phyloP scores from a whole-genome alignment of 1,284 basidiomycete genomes.

The Melampsora abietis-canadensis region DNA sequence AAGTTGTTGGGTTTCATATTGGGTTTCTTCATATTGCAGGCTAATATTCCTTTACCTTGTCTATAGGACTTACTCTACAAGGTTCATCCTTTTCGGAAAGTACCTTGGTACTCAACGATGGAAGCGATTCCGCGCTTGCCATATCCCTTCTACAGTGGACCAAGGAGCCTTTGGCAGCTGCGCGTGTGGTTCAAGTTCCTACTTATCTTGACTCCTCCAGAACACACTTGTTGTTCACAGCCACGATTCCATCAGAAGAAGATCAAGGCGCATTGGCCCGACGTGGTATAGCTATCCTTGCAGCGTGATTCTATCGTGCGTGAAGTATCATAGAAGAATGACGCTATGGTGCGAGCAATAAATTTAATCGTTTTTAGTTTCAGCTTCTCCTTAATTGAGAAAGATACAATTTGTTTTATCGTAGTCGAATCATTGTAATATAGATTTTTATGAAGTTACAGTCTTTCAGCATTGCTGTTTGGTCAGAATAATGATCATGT shows the following conservation, averaged over 20 bases:
- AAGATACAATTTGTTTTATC: no score
- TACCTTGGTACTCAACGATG: constrained; percentile 72
- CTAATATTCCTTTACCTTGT: constrained; percentile 48
- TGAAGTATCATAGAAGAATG: no score
- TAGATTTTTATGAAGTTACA: no score
- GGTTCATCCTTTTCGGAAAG: constrained; percentile 72
- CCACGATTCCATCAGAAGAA: constrained; percentile 15
- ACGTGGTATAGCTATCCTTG: constrained; percentile 32
- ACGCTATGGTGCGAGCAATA: no score
- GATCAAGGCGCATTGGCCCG: constrained; percentile 29
- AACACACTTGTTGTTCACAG: constrained; percentile 35
- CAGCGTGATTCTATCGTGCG: neutral
- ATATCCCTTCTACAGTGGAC: constrained; percentile 25
- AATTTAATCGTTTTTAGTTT: no score
- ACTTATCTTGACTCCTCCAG: constrained; percentile 38
- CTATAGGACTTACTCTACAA: constrained; percentile 72
- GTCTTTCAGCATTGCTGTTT: no score
- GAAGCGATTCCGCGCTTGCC: constrained; percentile 53
- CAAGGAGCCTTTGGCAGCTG: neutral
- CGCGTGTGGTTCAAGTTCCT: constrained; percentile 8
- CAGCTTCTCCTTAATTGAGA: no score
- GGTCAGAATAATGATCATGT: no score
- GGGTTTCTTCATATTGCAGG: constrained; percentile 40
- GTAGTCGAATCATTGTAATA: no score
- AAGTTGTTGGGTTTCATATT: constrained; percentile 49